phyloP scores from a whole-genome alignment of 495 filamentous ascomycete species.

The Hypoxylon fuscum region DNA sequence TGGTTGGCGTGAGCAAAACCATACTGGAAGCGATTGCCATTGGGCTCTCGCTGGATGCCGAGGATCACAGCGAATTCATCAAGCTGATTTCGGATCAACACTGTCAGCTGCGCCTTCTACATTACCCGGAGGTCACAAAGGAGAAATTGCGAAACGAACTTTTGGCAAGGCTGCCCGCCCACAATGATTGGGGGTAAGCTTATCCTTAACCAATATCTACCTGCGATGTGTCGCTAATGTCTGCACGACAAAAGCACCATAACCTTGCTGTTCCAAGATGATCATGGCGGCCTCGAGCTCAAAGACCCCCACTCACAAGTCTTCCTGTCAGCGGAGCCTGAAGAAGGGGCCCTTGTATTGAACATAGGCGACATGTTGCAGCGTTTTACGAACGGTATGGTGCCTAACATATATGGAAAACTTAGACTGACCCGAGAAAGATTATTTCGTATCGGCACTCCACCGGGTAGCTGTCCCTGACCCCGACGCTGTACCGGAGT shows the following conservation, averaged over 20 bases:
- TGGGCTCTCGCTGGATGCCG: slow-evolving; percentile 58
- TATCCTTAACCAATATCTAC: not conserved
- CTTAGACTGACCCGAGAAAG: slow-evolving; percentile 26
- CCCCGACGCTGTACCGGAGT: slow-evolving; percentile 47
- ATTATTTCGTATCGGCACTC: slow-evolving; percentile 61
- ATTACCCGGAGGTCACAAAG: slow-evolving; percentile 67
- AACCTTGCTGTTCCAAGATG: slow-evolving; percentile 61
- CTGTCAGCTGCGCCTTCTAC: slow-evolving; percentile 69
- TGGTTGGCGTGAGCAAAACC: slow-evolving; percentile 52
- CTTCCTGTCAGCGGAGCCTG: slow-evolving; percentile 59
- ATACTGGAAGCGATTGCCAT: slow-evolving; percentile 59
- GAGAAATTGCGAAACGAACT: slow-evolving; percentile 52
- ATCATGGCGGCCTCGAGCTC: slow-evolving; percentile 59
- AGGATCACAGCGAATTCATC: slow-evolving; percentile 49
- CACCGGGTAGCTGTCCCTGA: slow-evolving; percentile 62
- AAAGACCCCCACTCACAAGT: slow-evolving; percentile 59
- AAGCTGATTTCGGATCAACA: slow-evolving; percentile 54
- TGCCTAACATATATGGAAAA: not conserved
- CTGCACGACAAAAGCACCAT: slow-evolving; percentile 46
- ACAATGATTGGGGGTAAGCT: slow-evolving; percentile 55
- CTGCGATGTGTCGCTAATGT: not conserved
- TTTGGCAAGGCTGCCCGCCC: slow-evolving; percentile 59
- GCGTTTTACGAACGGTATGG: slow-evolving; percentile 65
- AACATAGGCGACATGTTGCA: slow-evolving; percentile 68
- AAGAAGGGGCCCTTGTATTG: slow-evolving; percentile 62